Evolutionary conservation across 768 basidiomycete genomes (phyloP).

Genomic region (Hortiboletus flavorubellus): DNA sequence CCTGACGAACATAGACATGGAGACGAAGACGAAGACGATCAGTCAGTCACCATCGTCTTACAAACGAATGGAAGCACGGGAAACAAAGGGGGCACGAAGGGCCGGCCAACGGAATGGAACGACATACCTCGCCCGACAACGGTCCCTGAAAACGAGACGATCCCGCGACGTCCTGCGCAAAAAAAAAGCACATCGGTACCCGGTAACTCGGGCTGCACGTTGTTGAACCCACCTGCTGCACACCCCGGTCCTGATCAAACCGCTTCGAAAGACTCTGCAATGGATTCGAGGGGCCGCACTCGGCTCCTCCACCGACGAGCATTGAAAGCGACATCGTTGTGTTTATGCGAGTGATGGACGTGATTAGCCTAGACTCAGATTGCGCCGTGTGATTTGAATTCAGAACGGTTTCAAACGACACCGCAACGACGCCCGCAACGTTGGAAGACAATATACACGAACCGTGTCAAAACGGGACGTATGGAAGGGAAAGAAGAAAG

Average conservation of each 20-base stretch:
- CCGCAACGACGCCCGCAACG: not conserved
- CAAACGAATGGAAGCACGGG: conserved; percentile 3
- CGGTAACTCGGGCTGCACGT: conserved; percentile 7
- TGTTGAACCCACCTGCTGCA: conserved; percentile 59
- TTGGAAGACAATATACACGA: not conserved
- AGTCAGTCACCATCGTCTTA: not conserved
- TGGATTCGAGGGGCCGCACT: conserved; percentile 85
- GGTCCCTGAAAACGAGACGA: conserved; percentile 36
- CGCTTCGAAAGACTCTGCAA: conserved; percentile 76
- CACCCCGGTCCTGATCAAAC: conserved; percentile 74
- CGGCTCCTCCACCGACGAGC: conserved; percentile 61
- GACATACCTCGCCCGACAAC: conserved; percentile 58
- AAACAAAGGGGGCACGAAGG: conserved; percentile 1
- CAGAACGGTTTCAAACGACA: not conserved
- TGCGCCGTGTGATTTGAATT: not conserved
- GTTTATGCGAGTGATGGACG: not conserved
- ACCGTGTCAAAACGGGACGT: not conserved
- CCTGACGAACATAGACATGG: conserved; percentile 34
- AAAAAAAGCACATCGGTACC: not conserved
- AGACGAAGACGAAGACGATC: not conserved
- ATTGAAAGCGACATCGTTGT: conserved; percentile 75
- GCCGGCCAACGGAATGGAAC: conserved; percentile 6
- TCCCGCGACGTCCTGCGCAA: conserved; percentile 64
- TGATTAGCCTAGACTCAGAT: not conserved
- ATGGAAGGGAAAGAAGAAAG: not conserved